Conservation (phyloP, 257 asterid genomes). For the Eustoma russellianum region DNA sequence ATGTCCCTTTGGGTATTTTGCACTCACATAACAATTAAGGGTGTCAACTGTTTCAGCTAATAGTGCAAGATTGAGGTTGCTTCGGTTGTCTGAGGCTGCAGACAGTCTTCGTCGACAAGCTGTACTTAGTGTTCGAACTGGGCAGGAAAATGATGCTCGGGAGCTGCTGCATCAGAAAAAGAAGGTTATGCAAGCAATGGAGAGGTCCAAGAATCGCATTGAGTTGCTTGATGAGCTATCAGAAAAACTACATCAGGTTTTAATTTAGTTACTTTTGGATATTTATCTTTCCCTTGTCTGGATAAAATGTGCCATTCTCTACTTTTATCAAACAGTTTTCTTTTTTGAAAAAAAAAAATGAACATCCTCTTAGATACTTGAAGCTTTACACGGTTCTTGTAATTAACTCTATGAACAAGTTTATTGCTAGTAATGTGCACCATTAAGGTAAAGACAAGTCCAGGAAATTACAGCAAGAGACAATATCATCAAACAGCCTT, state of each 20-base stretch:
- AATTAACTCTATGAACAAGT: background rate
- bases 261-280: background rate
- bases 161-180: constrained; percentile 71
- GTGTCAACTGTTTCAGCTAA: constrained; percentile 45
- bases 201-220: constrained; percentile 69
- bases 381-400: background rate
- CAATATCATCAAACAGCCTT: background rate
- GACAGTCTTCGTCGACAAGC: constrained; percentile 80
- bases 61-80: constrained; percentile 66
- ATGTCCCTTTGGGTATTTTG: no score
- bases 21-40: background rate
- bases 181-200: constrained; percentile 88
- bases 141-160: constrained; percentile 78
- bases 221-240: constrained; percentile 72
- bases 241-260: constrained; percentile 67
- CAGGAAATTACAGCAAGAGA: no score
- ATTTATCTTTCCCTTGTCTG: background rate
- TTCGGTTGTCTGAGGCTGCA: constrained; percentile 86
- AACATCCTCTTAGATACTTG: background rate
- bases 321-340: no score
- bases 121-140: constrained; percentile 52
- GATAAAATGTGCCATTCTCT: background rate
- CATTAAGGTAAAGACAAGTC: background rate
- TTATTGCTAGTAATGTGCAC: background rate
- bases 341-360: no score